Evolutionary conservation across 768 basidiomycete species (phyloP).

Genomic region (Kwoniella bestiolae): DNA sequence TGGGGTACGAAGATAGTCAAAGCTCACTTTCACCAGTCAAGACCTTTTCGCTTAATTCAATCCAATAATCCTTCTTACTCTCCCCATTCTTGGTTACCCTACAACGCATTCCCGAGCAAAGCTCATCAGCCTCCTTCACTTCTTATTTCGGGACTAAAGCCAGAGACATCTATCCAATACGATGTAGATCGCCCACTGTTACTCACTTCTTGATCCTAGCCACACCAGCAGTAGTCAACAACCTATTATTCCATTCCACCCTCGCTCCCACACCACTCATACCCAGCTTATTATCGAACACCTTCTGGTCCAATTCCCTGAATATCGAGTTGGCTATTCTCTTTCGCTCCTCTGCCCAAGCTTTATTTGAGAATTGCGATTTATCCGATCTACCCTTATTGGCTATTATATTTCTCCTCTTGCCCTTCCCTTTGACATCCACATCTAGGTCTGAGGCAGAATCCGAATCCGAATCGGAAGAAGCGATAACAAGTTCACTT

Average conservation of each 20-base stretch:
- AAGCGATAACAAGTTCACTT: slow-evolving; percentile 15
- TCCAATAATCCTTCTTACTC: slow-evolving; percentile 50
- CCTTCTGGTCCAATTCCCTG: slow-evolving; percentile 50
- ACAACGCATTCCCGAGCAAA: not conserved
- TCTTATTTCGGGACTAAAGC: not conserved
- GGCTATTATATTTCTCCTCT: not conserved
- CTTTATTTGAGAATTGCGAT: slow-evolving; percentile 15
- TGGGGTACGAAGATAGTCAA: not conserved
- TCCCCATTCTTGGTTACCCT: slow-evolving; percentile 21
- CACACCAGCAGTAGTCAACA: slow-evolving; percentile 59
- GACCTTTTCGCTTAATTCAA: slow-evolving; percentile 82
- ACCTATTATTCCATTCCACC: slow-evolving; percentile 57
- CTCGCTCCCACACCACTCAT: slow-evolving; percentile 28
- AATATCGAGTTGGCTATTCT: slow-evolving; percentile 44
- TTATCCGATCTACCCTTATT: slow-evolving; percentile 25
- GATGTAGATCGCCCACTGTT: not conserved
- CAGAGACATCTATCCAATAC: too few relatives aligned
- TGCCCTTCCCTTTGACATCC: not conserved
- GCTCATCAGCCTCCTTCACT: not conserved
- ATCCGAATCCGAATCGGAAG: slow-evolving; percentile 13
- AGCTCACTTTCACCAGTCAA: slow-evolving; percentile 72
- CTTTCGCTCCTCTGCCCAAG: slow-evolving; percentile 39
- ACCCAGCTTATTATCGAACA: slow-evolving; percentile 52
- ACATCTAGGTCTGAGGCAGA: slow-evolving; percentile 1
- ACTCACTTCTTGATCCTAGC: slow-evolving; percentile 53